Conservation (phyloP, 345 rosid species). For the Aquilaria yunnanensis region DNA sequence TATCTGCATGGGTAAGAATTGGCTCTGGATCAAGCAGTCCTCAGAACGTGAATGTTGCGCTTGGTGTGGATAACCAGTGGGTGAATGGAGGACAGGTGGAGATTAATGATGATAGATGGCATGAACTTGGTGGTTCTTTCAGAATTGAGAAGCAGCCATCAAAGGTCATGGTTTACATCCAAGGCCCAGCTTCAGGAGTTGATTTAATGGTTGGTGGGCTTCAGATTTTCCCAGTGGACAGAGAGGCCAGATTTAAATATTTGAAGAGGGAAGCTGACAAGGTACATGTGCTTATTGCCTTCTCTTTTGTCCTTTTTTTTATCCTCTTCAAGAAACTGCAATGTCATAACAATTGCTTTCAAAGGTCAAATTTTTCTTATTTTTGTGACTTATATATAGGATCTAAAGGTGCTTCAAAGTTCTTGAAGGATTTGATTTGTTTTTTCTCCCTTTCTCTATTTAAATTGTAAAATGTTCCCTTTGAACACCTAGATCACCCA, state of each 20-base stretch:
- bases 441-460: too few species aligned
- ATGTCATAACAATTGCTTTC: too few species aligned
- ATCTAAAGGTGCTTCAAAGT: too few species aligned
- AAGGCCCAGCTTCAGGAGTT: conserved; percentile 80
- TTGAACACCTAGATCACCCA: too few species aligned
- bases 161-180: conserved; percentile 73
- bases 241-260: conserved; percentile 49
- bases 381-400: too few species aligned
- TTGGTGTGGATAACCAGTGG: conserved; percentile 83
- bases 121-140: conserved; percentile 85
- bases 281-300: conserved; percentile 31
- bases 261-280: conserved; percentile 57
- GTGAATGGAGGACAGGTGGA: conserved; percentile 93
- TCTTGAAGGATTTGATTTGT: too few species aligned
- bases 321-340: not conserved
- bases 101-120: conserved; percentile 68
- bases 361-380: too few species aligned
- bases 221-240: conserved; percentile 75
- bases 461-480: too few species aligned
- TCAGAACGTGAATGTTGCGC: conserved; percentile 82
- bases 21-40: conserved; percentile 47
- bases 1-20: conserved; percentile 86
- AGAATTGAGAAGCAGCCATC: conserved; percentile 84
- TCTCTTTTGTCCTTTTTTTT: conserved; percentile 8
- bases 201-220: conserved; percentile 79